Conservation (phyloP, 352 stramenopile genomes). For the Globisporangium nagaii region DNA sequence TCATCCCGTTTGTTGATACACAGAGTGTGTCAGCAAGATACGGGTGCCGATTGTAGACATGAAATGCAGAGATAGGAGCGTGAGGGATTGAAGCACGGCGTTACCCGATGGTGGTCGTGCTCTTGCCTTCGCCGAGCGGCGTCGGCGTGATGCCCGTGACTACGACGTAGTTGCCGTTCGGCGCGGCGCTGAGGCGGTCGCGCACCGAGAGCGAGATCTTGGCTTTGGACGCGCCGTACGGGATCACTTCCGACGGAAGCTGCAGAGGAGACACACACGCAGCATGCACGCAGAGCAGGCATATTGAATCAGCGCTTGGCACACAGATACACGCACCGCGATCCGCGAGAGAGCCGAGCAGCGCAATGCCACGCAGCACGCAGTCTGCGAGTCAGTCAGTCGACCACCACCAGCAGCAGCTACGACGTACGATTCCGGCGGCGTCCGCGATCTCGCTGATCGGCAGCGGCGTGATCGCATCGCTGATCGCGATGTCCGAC, state of each 20-base stretch:
- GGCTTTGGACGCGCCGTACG: conserved; percentile 88
- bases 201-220: conserved; percentile 91
- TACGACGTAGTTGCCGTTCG: conserved; percentile 97
- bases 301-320: too few relatives aligned
- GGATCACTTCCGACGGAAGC: conserved; percentile 78
- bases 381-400: neutral
- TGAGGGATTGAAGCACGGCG: neutral
- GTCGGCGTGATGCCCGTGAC: conserved; percentile 97
- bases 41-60: too few relatives aligned
- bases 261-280: too few relatives aligned
- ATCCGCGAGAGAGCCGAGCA: too few relatives aligned
- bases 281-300: too few relatives aligned
- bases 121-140: conserved; percentile 97
- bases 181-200: conserved; percentile 78
- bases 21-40: too few relatives aligned
- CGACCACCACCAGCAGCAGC: too few relatives aligned
- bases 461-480: conserved; percentile 59
- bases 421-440: conserved; percentile 60
- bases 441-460: conserved; percentile 60
- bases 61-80: too few relatives aligned
- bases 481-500: conserved; percentile 79
- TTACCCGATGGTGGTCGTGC: conserved; percentile 97
- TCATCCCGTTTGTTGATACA: too few relatives aligned
- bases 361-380: conserved; percentile 9
- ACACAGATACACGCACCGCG: too few relatives aligned